These are phyloP conservation scores for Phytophthora pluvialis DNA, from an alignment of 352 stramenopile species.

Conservation along the genomic window DNA sequence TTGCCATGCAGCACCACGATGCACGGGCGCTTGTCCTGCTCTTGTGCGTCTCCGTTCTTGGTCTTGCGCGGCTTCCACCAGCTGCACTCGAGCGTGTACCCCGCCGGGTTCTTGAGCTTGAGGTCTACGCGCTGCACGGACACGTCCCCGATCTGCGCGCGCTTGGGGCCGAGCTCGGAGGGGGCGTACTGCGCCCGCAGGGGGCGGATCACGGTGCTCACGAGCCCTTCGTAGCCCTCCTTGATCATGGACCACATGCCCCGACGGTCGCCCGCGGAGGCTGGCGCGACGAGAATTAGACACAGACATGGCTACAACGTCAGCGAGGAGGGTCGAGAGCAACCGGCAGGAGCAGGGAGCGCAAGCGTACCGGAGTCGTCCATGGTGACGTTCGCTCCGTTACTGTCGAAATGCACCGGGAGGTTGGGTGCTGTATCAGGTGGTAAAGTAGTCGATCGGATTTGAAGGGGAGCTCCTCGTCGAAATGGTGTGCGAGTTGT, in stretches of 20 bases:
- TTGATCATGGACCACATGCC: slow-evolving; percentile 86
- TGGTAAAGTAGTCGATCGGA: slow-evolving; percentile 15
- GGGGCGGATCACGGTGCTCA: slow-evolving; percentile 83
- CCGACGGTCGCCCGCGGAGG: slow-evolving; percentile 55
- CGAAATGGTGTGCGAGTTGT: neutral
- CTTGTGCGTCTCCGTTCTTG: slow-evolving; percentile 2
- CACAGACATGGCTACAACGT: slow-evolving; percentile 16
- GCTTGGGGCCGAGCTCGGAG: slow-evolving; percentile 71
- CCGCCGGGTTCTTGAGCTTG: slow-evolving; percentile 75
- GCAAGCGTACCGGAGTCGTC: slow-evolving; percentile 45
- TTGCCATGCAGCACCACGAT: slow-evolving; percentile 88
- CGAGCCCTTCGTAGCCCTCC: slow-evolving; percentile 82
- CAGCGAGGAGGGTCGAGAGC: neutral
- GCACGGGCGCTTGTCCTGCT: slow-evolving; percentile 60
- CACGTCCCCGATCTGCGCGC: slow-evolving; percentile 58
- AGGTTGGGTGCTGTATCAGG: slow-evolving; percentile 26
- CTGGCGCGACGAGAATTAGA: slow-evolving; percentile 22
- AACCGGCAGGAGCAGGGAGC: neutral
- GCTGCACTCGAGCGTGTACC: slow-evolving; percentile 84
- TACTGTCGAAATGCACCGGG: slow-evolving; percentile 1
- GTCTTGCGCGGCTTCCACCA: slow-evolving; percentile 77
- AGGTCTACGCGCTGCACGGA: slow-evolving; percentile 74
- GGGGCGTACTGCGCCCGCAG: slow-evolving; percentile 64
- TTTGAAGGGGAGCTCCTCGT: slow-evolving; percentile 15
- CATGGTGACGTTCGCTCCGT: slow-evolving; percentile 34